These are phyloP conservation scores for Fusarium humuli DNA, from an alignment of 2,329 filamentous ascomycete species.

Conservation along the genomic window DNA sequence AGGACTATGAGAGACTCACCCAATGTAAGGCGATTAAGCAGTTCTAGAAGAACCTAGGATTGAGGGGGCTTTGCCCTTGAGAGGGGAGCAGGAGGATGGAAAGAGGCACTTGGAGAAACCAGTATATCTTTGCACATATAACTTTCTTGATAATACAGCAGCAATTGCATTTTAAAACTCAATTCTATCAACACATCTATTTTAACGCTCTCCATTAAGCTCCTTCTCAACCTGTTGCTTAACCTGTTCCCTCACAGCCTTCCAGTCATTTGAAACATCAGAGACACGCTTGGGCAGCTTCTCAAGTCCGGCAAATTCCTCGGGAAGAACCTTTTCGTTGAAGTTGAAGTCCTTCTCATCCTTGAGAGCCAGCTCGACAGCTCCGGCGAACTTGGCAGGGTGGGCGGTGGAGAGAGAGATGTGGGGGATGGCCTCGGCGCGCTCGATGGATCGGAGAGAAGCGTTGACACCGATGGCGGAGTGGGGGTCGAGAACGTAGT, in stretches of 20 bases:
- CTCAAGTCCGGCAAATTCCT: slow-evolving; percentile 84
- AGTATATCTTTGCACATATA: background rate
- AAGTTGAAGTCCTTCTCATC: slow-evolving; percentile 81
- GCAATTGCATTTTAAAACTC: background rate
- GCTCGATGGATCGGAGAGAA: slow-evolving; percentile 73
- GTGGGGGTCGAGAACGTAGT: slow-evolving; percentile 93
- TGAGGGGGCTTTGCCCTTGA: no score
- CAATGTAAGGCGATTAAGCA: background rate
- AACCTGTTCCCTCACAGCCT: slow-evolving; percentile 80
- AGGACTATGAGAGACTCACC: background rate
- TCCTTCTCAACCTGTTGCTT: slow-evolving; percentile 78
- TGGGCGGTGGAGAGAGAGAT: slow-evolving; percentile 94
- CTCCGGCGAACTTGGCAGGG: slow-evolving; percentile 91
- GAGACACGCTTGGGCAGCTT: slow-evolving; percentile 79
- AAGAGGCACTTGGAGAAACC: background rate
- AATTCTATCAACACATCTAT: slow-evolving; percentile 7
- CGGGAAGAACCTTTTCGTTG: slow-evolving; percentile 77
- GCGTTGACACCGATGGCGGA: slow-evolving; percentile 88
- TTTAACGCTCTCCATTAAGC: slow-evolving; percentile 54
- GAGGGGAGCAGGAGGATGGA: background rate
- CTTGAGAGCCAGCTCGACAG: slow-evolving; percentile 82
- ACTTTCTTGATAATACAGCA: background rate
- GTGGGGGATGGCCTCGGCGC: slow-evolving; percentile 68
- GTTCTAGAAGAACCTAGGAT: background rate
- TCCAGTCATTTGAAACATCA: slow-evolving; percentile 76